Conservation (phyloP, 768 basidiomycete genomes). For the Boletus tylopilopsis region DNA sequence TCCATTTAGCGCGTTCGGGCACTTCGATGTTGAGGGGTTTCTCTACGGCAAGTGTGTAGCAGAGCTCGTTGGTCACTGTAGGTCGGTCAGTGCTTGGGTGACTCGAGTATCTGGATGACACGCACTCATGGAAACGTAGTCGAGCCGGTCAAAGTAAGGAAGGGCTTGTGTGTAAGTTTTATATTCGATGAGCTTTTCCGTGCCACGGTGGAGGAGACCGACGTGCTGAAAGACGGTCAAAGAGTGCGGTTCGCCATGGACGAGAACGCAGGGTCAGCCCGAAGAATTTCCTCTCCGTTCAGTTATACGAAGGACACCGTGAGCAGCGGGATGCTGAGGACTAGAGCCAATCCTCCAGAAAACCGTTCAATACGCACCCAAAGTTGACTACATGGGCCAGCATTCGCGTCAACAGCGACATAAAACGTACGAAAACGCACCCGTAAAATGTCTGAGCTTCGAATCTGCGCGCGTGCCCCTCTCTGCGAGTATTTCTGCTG, state of each 20-base stretch:
- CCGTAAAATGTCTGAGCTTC: constrained; percentile 91
- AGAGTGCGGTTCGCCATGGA: neutral
- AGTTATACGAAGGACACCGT: constrained; percentile 97
- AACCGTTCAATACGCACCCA: constrained; percentile 47
- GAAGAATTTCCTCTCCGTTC: constrained; percentile 93
- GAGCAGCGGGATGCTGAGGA: constrained; percentile 98
- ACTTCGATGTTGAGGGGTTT: constrained; percentile 97
- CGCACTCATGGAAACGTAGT: constrained; percentile 99
- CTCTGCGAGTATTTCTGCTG: constrained; percentile 77
- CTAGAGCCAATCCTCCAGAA: neutral
- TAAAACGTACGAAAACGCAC: constrained; percentile 38
- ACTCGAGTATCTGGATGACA: constrained; percentile 6
- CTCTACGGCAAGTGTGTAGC: constrained; percentile 96
- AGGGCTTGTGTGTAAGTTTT: constrained; percentile 97
- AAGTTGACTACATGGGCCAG: constrained; percentile 73
- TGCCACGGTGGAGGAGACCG: constrained; percentile 94
- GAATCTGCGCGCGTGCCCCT: constrained; percentile 66
- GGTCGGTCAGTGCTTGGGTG: constrained; percentile 2
- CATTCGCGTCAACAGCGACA: constrained; percentile 5
- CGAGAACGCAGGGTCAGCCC: constrained; percentile 60
- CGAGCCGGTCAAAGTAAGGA: constrained; percentile 97
- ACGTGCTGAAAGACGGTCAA: constrained; percentile 60
- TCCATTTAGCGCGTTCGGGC: constrained; percentile 97
- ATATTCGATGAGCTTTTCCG: constrained; percentile 98
- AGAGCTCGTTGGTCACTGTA: constrained; percentile 97